phyloP scores from a whole-genome alignment of 192 early-diverging fungal species.

The Linnemannia exigua region DNA sequence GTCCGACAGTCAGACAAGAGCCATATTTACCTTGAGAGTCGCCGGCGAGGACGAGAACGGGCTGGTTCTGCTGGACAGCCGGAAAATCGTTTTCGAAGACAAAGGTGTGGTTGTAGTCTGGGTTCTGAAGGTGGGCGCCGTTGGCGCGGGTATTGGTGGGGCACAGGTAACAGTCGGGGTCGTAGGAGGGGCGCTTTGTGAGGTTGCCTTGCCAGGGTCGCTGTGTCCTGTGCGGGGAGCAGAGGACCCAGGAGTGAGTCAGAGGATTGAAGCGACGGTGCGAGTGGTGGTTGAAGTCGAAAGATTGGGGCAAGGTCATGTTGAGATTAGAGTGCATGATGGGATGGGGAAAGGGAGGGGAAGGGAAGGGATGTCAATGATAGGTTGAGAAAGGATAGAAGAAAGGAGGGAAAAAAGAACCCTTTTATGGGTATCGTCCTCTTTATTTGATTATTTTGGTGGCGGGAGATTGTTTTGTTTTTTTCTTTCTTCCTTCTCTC shows the following conservation, averaged over 20 bases:
- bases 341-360: not conserved
- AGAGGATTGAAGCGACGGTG: conserved; percentile 95
- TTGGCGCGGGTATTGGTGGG: conserved; percentile 88
- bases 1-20: too few species aligned
- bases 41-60: conserved; percentile 26
- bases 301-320: conserved; percentile 16
- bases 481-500: not conserved
- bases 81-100: conserved; percentile 96
- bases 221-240: conserved; percentile 95
- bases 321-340: not conserved
- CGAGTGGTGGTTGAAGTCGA: conserved; percentile 72
- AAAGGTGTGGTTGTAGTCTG: conserved; percentile 83
- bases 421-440: not conserved
- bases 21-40: not conserved
- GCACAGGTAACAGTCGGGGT: conserved; percentile 87
- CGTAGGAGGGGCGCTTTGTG: conserved; percentile 72
- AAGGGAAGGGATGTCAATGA: not conserved
- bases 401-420: not conserved
- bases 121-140: conserved; percentile 74
- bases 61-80: conserved; percentile 80
- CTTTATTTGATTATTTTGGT: not conserved
- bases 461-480: not conserved
- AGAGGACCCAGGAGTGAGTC: conserved; percentile 94
- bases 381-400: not conserved
- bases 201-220: conserved; percentile 90